Evolutionary conservation across 2,329 filamentous ascomycete species (phyloP), one percentile per base, ranked within the genome.

Genomic region (Coccinonectria pachysandricola): DNA sequence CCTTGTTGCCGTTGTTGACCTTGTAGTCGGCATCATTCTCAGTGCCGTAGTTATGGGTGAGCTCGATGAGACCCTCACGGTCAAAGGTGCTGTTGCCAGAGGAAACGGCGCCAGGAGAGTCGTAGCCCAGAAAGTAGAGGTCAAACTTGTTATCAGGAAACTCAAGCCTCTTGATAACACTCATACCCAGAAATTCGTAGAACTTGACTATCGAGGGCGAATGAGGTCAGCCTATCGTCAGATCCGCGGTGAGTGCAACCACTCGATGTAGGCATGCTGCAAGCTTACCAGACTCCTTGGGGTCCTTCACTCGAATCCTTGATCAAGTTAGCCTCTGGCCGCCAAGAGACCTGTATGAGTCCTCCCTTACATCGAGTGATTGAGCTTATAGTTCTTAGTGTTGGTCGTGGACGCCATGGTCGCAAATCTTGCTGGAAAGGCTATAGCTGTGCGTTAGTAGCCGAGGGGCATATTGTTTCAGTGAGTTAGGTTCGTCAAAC

Each of bases 251-350:
- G n/a, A 19, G 17, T 19, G n/a, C 17, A 7, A 19, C 17, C n/a
- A n/a, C n/a, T n/a, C n/a, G n/a, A 21, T 21, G 17, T 13, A 12
- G 15, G 19, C 21, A 8, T 24, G 17, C 7, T 31, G 15, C 20
- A 28, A 8, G 50, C 59, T 24, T 62, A 80, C 79, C 59, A 19
- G 79, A 85, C 51, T 68, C 73, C 59, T 87, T 79, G 8, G 88
- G 88, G 60, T 98, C 86, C 60, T 96, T 96, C 51, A 96, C 81
- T 55, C 88, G 80, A 53, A 94, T 67, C 84, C 84, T 91, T 12
- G 21, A n/a, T 17, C 22, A 26, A 37, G 5, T 26, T 15, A 28
- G 30, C 6, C 26, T 39, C 16, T 47, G 27, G n/a, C 34, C 35
- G 23, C 28, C 5, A 13, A 9, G 12, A 10, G 3, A n/a, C n/a